Percentiles rank a stretch among this genome's conserved stretches.
Conservation (phyloP, 257 asterid species). For the Solanum pennellii region DNA sequence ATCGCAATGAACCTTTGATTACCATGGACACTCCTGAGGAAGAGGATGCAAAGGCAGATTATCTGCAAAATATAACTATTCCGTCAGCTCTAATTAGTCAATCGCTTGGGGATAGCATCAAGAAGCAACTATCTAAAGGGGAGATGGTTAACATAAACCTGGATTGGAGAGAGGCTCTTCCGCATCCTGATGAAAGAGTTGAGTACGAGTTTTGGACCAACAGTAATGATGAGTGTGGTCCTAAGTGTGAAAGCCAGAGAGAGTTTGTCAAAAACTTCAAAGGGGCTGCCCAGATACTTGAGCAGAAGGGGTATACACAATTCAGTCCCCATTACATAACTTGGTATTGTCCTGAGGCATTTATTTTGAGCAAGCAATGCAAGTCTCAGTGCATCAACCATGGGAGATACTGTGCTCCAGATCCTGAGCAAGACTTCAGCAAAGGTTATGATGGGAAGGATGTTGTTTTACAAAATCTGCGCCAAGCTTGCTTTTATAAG, state of each 20-base stretch:
- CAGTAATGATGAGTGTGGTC: slow-evolving; percentile 87
- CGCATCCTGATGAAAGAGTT: slow-evolving; percentile 94
- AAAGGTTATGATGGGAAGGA: slow-evolving; percentile 38
- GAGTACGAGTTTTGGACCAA: slow-evolving; percentile 93
- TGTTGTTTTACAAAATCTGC: slow-evolving; percentile 38
- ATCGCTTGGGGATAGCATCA: slow-evolving; percentile 72
- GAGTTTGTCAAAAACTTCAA: slow-evolving; percentile 63
- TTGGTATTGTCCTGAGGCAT: slow-evolving; percentile 34
- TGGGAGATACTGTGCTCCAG: slow-evolving; percentile 41
- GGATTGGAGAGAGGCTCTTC: slow-evolving; percentile 97
- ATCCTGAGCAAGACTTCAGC: slow-evolving; percentile 35
- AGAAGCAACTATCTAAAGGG: slow-evolving; percentile 48
- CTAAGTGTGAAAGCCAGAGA: slow-evolving; percentile 81
- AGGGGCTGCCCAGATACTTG: slow-evolving; percentile 95
- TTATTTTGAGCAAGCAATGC: slow-evolving; percentile 29
- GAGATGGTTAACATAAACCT: slow-evolving; percentile 71
- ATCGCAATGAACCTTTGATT: slow-evolving; percentile 63
- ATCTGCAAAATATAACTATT: slow-evolving; percentile 64
- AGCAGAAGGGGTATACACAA: slow-evolving; percentile 77
- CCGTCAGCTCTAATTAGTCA: slow-evolving; percentile 85
- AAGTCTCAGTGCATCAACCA: slow-evolving; percentile 36
- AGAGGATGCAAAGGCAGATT: slow-evolving; percentile 46
- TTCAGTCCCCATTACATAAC: slow-evolving; percentile 46
- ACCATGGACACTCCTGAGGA: slow-evolving; percentile 95
- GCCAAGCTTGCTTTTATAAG: slow-evolving; percentile 30